Evolutionary conservation across 2,329 filamentous ascomycete genomes (phyloP), one percentile per base, ranked within the genome.

Genomic region (Blastomyces gilchristii): DNA sequence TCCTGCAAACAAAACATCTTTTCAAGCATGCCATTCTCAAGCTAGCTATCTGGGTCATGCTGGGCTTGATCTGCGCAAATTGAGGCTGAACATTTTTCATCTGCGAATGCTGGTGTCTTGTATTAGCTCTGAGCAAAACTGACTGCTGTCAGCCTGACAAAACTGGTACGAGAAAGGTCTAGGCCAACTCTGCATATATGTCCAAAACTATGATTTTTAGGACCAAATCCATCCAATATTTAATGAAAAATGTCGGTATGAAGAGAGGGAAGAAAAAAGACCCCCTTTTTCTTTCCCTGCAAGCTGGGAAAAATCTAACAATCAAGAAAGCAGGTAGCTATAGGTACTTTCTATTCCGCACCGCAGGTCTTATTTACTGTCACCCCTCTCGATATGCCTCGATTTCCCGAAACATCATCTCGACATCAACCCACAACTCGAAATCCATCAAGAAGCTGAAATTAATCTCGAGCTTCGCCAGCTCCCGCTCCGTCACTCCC

Each of bases 371-470:
- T 28, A 28, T 25, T 22, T 28, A 50, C 11, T 12, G 49, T 28
- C 22, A 28, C 2, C 25, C 57, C 28, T 47, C 22, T 7, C 39
- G 57, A 41, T 47, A 49, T 43, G 39, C 22, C 28, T 49, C 57
- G 25, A 77, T 80, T 69, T 85, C 82, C 34, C 76, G 70, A 64
- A 79, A 72, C 62, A 89, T 76, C 69, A 80, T 80, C 58, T 83
- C 79, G 63, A 81, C 79, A 67, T 82, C 82, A 3, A 90, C 86
- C 49, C 82, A 82, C 65, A 96, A 80, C 69, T 93, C 89, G 71
- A 96, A 96, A 60, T 91, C 87, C n/a, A 87, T 86, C 64, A 96
- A 77, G 73, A 91, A 93, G 76, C 89, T 92, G 72, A 93, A 93
- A 70, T 88, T 91, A 65, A 97, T 89, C 79, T 97, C 94, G 52